A percentile compares a stretch with the other conserved stretches of the same genome.
Evolutionary conservation across 257 asterid species (phyloP).

Genomic region (Cinchona pubescens): DNA sequence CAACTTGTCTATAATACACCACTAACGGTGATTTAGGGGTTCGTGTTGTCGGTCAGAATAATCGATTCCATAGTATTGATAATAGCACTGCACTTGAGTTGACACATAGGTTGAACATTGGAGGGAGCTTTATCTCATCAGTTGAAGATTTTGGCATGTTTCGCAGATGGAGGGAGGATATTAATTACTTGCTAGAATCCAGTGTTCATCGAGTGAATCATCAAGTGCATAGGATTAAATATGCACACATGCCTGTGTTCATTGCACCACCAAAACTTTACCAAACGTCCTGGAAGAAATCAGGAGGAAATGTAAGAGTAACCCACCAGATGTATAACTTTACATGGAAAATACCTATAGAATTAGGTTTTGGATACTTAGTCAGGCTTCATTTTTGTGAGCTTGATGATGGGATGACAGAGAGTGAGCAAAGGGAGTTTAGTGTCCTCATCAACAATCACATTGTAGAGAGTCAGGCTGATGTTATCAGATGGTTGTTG

Average conservation of each 20-base stretch:
- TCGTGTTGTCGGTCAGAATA: slow-evolving; percentile 37
- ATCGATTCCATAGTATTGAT: slow-evolving; percentile 40
- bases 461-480: slow-evolving; percentile 10
- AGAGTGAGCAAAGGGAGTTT: background rate
- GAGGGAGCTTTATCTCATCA: slow-evolving; percentile 44
- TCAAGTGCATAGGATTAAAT: slow-evolving; percentile 13
- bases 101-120: slow-evolving; percentile 47
- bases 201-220: slow-evolving; percentile 23
- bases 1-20: slow-evolving; percentile 38
- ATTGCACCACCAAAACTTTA: slow-evolving; percentile 43
- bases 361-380: slow-evolving; percentile 12
- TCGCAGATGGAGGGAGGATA: slow-evolving; percentile 47
- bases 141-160: slow-evolving; percentile 47
- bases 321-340: background rate
- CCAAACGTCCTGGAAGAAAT: slow-evolving; percentile 38
- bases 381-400: slow-evolving; percentile 17
- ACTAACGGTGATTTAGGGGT: slow-evolving; percentile 36
- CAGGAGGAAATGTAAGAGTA: background rate
- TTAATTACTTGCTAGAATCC: slow-evolving; percentile 34
- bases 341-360: slow-evolving; percentile 12
- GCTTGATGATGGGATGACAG: background rate
- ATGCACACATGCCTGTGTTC: slow-evolving; percentile 11
- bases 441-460: slow-evolving; percentile 15
- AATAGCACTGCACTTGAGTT: slow-evolving; percentile 49
- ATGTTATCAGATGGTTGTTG: background rate